These are phyloP conservation scores for Lophiostoma macrostomum DNA, from an alignment of 495 filamentous ascomycete genomes.

Conservation along the genomic window DNA sequence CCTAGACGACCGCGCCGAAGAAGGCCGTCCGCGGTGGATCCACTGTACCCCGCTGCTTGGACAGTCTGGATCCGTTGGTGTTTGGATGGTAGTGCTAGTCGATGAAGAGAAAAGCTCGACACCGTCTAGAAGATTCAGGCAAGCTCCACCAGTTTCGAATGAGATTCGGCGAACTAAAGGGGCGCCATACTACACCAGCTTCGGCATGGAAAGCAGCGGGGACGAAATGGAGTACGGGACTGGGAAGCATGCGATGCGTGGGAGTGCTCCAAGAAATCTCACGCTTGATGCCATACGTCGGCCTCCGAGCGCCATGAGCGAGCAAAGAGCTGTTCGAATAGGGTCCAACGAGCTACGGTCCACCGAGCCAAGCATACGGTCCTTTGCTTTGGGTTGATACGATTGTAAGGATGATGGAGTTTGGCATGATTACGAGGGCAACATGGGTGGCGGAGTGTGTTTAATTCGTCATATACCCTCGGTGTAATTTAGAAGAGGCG, in stretches of 20 bases:
- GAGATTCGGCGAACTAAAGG: background rate
- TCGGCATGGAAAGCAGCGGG: background rate
- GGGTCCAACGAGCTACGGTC: background rate
- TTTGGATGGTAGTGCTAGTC: slow-evolving; percentile 66
- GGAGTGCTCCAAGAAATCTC: background rate
- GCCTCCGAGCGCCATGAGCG: slow-evolving; percentile 15
- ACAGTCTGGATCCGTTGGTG: slow-evolving; percentile 55
- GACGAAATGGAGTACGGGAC: background rate
- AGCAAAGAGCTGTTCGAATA: slow-evolving; percentile 1
- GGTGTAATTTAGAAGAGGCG: background rate
- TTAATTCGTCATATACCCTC: slow-evolving; percentile 4
- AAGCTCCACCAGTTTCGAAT: slow-evolving; percentile 10
- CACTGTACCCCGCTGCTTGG: slow-evolving; percentile 64
- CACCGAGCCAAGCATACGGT: slow-evolving; percentile 18
- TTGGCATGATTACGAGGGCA: background rate
- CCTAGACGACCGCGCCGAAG: slow-evolving; percentile 39
- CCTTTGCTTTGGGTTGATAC: slow-evolving; percentile 11
- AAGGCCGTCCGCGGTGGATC: slow-evolving; percentile 57
- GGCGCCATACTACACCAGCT: background rate
- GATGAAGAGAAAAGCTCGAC: slow-evolving; percentile 45
- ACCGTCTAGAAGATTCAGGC: slow-evolving; percentile 11
- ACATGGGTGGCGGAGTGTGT: background rate
- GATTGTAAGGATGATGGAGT: background rate
- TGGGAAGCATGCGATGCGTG: background rate
- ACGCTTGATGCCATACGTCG: slow-evolving; percentile 14